A percentile compares a stretch with the other conserved stretches of the same genome.
phyloP scores from a whole-genome alignment of 1,284 basidiomycete genomes.

The Ustilago cynodontis region DNA sequence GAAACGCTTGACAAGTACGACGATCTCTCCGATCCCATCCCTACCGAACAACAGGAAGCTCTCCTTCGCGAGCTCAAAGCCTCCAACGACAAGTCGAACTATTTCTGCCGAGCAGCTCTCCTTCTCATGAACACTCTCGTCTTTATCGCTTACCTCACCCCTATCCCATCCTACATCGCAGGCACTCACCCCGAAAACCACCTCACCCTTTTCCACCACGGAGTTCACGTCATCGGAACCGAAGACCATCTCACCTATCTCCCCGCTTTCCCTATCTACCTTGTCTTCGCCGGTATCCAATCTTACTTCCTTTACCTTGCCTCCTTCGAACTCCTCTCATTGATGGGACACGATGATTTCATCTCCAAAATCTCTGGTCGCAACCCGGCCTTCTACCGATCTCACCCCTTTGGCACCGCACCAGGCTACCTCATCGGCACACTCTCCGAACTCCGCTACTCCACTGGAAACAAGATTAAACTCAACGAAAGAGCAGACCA shows the following conservation, averaged over 20 bases:
- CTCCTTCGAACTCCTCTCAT: slow-evolving; percentile 48
- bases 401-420: slow-evolving; percentile 67
- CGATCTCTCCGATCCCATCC: slow-evolving; percentile 48
- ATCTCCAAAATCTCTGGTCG: slow-evolving; percentile 17
- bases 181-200: slow-evolving; percentile 68
- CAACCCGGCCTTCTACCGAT: slow-evolving; percentile 53
- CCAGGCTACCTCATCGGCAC: slow-evolving; percentile 60
- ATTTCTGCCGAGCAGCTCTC: slow-evolving; percentile 58
- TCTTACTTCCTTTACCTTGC: slow-evolving; percentile 54
- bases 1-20: slow-evolving; percentile 56
- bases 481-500: slow-evolving; percentile 36
- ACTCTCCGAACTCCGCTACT: slow-evolving; percentile 60
- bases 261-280: slow-evolving; percentile 67
- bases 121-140: slow-evolving; percentile 57
- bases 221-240: slow-evolving; percentile 59
- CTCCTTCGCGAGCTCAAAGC: slow-evolving; percentile 57
- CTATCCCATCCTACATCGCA: slow-evolving; percentile 63
- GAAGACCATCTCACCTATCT: slow-evolving; percentile 66
- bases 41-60: slow-evolving; percentile 59
- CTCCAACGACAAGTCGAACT: slow-evolving; percentile 62
- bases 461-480: slow-evolving; percentile 37
- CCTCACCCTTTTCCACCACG: slow-evolving; percentile 60
- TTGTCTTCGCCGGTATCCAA: slow-evolving; percentile 55
- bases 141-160: slow-evolving; percentile 61
- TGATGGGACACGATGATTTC: slow-evolving; percentile 45